Base-by-base conservation (phyloP, 495 filamentous ascomycete genomes). In the Hypoxylon fragiforme region DNA sequence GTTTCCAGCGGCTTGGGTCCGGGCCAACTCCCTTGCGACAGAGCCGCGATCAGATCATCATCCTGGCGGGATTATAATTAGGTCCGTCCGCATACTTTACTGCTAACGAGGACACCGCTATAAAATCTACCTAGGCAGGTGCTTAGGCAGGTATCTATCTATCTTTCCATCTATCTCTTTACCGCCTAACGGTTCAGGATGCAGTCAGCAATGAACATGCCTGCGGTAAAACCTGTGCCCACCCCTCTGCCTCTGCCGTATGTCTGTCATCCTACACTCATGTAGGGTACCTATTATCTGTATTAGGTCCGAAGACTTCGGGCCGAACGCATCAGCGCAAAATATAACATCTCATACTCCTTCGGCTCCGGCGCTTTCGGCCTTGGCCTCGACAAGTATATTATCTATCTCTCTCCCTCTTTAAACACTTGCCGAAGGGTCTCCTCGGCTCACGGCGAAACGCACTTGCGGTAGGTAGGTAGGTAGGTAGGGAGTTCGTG, bases 221-320 rank as follows among this genome's bases (percentile, higher is more conserved):
- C n/a, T n/a, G n/a, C n/a, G n/a, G n/a, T n/a, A n/a, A n/a, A n/a
- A n/a, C n/a, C n/a, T n/a, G n/a, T n/a, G n/a, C n/a, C n/a, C n/a
- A n/a, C n/a, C n/a, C n/a, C n/a, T n/a, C n/a, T n/a, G n/a, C n/a
- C n/a, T n/a, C n/a, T n/a, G n/a, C n/a, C n/a, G n/a, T n/a, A n/a
- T n/a, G n/a, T 34, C 31, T 34, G 5, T 34, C 12, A 12, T 34
- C 31, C 31, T 8, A 34, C 3, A 20, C n/a, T n/a, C 30, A 19
- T 43, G 6, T 9, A 16, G 32, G 5, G 2, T 14, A 12, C 2
- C 41, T 13, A 20, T 15, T 21, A 24, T 31, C 35, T 21, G 38
- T 21, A 28, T 42, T 54, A 60, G 57, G 50, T 6, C 57, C 57
- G 57, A 60, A 46, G 45, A 12, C 35, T 54, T 60, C 57, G 57